These are phyloP conservation scores for Forsythia viridissima DNA, from an alignment of 257 asterid species.

Conservation along the genomic window DNA sequence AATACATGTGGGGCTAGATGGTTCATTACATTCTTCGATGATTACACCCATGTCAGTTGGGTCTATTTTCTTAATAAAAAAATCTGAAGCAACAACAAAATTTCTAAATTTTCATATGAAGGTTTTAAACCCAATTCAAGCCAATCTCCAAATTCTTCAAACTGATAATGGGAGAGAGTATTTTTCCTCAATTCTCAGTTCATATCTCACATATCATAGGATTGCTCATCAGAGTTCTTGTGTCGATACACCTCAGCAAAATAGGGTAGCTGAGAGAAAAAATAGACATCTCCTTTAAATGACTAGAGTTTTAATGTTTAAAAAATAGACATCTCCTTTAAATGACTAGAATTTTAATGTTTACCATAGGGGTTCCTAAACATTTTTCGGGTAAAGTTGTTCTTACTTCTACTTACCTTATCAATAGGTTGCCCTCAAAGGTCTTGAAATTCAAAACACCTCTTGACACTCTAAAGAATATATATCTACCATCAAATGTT, in stretches of 20 bases:
- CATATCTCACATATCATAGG: not conserved
- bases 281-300: not conserved
- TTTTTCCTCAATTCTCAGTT: not conserved
- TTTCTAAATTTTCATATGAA: not conserved
- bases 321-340: not conserved
- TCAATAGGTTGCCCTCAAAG: not conserved
- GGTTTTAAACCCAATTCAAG: not conserved
- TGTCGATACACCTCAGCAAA: not conserved
- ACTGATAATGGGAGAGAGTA: not conserved
- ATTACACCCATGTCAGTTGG: not conserved
- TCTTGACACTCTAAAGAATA: not conserved
- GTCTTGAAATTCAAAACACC: not conserved
- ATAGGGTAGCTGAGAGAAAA: not conserved
- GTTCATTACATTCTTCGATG: not conserved
- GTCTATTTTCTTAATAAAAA: too few species aligned
- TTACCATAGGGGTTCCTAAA: not conserved
- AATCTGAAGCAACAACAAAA: not conserved
- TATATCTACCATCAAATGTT: not conserved
- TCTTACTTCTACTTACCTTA: not conserved
- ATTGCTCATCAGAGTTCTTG: too few species aligned
- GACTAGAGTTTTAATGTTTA: not conserved
- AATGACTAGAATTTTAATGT: not conserved
- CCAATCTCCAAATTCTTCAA: not conserved
- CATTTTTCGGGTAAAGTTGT: not conserved
- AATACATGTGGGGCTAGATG: not conserved